Evolutionary conservation across 305 asterid genomes (phyloP), one percentile per base, ranked within the genome.

Genomic region (Fraxinus latifolia): DNA sequence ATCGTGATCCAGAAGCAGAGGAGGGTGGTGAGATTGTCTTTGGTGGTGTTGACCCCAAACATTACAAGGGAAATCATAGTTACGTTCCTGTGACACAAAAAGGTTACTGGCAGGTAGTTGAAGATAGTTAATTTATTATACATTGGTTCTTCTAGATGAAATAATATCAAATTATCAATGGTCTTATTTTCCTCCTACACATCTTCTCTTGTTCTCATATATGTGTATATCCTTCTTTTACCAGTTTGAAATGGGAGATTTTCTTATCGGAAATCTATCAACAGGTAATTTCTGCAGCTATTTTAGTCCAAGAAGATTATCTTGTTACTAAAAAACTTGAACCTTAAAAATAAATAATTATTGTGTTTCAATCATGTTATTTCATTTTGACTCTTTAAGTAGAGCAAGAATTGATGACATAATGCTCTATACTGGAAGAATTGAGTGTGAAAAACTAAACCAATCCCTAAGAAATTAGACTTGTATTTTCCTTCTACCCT

Each of bases 61-160:
- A 95, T 87, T 95, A 83, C 88, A 89, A 83, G 80, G 99, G 99
- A 42, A 19, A 91, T 33, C 99, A 93, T 74, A 89, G 87, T 60
- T 95, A 90, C 62, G 97, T 90, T 83, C 95, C 97, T 0, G 88
- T 95, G 36, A 90, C 97, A 0, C 81, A 86, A 80, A 95, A 95
- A 83, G 97, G 99, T 7, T 93, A 94, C 88, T 95, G 98, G 99
- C 98, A 95, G 94, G 99, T 93, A 89, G 36, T 17, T 83, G 27
- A 74, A 74, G 3, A 80, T 42, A 65, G 9, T 60, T 58, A 32
- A 72, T 53, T 21, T 21, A 15, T 23, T 21, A 2, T 19, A n/a
- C 4, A 11, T 50, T 50, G n/a, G 9, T 82, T 68, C 15, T 71
- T 76, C 58, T 71, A 34, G 58, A 39, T 79, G 14, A 36, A 31